Percentiles rank a stretch among this genome's conserved stretches.
These are phyloP conservation scores for Linaria vulgaris DNA, from an alignment of 257 asterid species.

Conservation along the genomic window DNA sequence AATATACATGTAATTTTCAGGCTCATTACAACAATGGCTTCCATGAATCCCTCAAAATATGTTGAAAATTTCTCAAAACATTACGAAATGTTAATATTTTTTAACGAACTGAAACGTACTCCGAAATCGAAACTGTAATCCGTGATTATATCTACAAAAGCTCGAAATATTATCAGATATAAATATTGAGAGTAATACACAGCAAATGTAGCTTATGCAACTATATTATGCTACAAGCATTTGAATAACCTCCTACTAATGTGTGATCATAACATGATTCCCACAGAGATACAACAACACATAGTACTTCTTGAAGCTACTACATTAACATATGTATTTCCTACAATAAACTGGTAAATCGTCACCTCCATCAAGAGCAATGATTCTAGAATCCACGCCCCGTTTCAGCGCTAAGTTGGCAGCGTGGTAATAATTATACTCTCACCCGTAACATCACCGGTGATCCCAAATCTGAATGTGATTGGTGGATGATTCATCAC, in stretches of 20 bases:
- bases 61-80: no score
- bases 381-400: conserved; percentile 10
- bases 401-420: not conserved
- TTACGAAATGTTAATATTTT: no score
- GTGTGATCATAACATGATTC: not conserved
- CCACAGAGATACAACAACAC: not conserved
- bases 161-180: not conserved
- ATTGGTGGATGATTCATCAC: conserved; percentile 15
- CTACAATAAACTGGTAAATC: not conserved
- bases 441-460: not conserved
- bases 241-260: not conserved
- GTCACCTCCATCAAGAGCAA: not conserved
- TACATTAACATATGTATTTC: not conserved
- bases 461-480: not conserved
- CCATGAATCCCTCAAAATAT: no score
- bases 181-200: not conserved
- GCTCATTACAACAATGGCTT: no score
- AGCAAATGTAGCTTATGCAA: not conserved
- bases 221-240: not conserved
- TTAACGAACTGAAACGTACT: no score
- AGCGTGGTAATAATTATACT: not conserved
- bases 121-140: no score
- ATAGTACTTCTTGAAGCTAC: conserved; percentile 2
- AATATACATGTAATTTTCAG: no score
- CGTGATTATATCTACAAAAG: no score